Evolutionary conservation across 2,329 filamentous ascomycete species (phyloP), one percentile per base, ranked within the genome.

Genomic region (Gaeumannomyces sp.): DNA sequence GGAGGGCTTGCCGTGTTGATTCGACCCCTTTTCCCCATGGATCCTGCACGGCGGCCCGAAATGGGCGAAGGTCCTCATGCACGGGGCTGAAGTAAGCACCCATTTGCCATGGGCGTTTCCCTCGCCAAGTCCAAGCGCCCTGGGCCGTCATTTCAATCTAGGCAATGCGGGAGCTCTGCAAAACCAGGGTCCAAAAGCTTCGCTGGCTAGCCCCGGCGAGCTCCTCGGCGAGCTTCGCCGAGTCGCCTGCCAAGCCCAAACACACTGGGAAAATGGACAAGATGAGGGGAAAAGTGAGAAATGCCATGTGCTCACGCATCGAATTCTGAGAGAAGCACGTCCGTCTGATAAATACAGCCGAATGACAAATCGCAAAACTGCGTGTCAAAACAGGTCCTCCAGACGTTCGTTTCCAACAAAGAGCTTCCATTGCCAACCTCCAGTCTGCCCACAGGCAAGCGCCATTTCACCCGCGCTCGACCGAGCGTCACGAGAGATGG

Each of bases 71-170:
- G 5, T 13, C 57, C 8, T 59, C 22, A 59, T 59, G 57, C 57
- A 28, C 14, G 57, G 14, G 57, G 57, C 57, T 59, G 57, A 59
- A 59, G 57, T 59, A 59, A 59, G 57, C 25, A 59, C 22, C 45
- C 45, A 1, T n/a, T 3, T 53, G 2, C 38, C 38, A 7, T 8
- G 4, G 7, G 45, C 22, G 22, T 53, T 7, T 25, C n/a, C n/a
- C 22, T n/a, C 2, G 38, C 38, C 14, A 45, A 45, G 38, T 19
- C 38, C 16, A 45, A 6, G 1, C 4, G 4, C 38, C n/a, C 38
- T 6, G 16, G 38, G 16, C 16, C 38, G 14, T 45, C 16, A 19
- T 45, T 45, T 45, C 38, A 45, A 45, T 45, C n/a, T n/a, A n/a
- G n/a, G n/a, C n/a, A n/a, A n/a, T n/a, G 1, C 14, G 33, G 4